These are phyloP conservation scores for Hygrophila difformis DNA, from an alignment of 257 asterid genomes.

Conservation along the genomic window DNA sequence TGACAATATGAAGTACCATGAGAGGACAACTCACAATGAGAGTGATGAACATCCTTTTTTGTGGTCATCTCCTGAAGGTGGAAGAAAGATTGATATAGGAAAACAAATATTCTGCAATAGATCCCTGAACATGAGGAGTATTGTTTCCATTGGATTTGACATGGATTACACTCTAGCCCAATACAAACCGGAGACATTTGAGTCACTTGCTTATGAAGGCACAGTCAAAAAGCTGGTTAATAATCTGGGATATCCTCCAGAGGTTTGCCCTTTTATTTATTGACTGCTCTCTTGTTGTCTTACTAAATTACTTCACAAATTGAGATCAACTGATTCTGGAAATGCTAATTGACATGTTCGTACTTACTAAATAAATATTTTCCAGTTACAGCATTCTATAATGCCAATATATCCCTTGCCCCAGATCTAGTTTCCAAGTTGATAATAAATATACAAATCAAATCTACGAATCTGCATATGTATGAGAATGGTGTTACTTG, in stretches of 20 bases:
- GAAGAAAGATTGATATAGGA: conserved; percentile 52
- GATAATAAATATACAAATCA: no score
- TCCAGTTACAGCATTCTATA: no score
- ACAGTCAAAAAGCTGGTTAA: conserved; percentile 80
- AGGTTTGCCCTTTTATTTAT: conserved; percentile 37
- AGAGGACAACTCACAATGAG: conserved; percentile 25
- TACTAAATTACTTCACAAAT: no score
- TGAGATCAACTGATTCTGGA: no score
- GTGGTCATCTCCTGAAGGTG: conserved; percentile 87
- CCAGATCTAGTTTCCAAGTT: no score
- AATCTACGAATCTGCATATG: no score
- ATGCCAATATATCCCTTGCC: no score
- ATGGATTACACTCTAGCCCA: conserved; percentile 98
- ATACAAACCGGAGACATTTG: conserved; percentile 93
- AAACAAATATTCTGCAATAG: conserved; percentile 88
- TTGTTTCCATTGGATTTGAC: conserved; percentile 94
- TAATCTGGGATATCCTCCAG: conserved; percentile 79
- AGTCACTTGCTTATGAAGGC: conserved; percentile 85
- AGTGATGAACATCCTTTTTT: conserved; percentile 36
- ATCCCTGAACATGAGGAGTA: conserved; percentile 80
- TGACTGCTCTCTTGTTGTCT: conserved; percentile 1
- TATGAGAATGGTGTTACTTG: no score
- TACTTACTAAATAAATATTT: no score
- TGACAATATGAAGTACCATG: conserved; percentile 28
- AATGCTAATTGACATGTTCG: neutral